A percentile compares a stretch with the other conserved stretches of the same genome.
phyloP scores from a whole-genome alignment of 2,329 filamentous ascomycete genomes.

The Penicillium crustosum region DNA sequence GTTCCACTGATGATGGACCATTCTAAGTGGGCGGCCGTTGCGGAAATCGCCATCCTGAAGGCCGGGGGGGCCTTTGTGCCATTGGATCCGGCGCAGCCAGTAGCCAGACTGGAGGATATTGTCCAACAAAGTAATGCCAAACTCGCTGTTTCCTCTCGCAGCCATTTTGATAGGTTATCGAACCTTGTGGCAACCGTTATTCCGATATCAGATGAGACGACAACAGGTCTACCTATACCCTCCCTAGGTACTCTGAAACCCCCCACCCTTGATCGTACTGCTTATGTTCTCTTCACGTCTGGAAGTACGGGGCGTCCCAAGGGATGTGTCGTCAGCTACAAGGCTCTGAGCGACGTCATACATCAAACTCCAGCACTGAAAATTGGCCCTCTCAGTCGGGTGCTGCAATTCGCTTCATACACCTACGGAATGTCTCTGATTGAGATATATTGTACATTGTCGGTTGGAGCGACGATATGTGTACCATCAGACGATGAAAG shows the following conservation, averaged over 20 bases:
- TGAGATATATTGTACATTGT: constrained; percentile 3
- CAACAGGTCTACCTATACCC: too few species aligned
- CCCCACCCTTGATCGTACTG: not conserved
- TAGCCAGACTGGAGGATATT: not conserved
- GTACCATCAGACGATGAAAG: not conserved
- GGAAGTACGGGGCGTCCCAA: constrained; percentile 3
- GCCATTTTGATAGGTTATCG: too few species aligned
- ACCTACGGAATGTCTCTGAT: constrained; percentile 4
- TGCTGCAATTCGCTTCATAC: constrained; percentile 8
- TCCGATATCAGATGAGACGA: not conserved
- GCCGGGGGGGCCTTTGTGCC: constrained; percentile 6
- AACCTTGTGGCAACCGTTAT: not conserved
- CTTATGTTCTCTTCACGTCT: constrained; percentile 7
- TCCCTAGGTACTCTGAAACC: not conserved
- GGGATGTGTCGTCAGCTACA: constrained; percentile 3
- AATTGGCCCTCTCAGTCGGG: not conserved
- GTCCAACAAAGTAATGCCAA: not conserved
- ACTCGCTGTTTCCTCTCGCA: not conserved
- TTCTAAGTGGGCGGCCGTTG: constrained; percentile 1
- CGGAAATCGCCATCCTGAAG: constrained; percentile 4
- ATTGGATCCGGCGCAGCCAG: not conserved
- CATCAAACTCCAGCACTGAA: not conserved
- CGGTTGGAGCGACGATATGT: constrained; percentile 1
- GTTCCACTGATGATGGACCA: not conserved
- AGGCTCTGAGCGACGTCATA: not conserved